These are phyloP conservation scores for Boletus rubescentipes DNA, from an alignment of 768 basidiomycete species.

Conservation along the genomic window DNA sequence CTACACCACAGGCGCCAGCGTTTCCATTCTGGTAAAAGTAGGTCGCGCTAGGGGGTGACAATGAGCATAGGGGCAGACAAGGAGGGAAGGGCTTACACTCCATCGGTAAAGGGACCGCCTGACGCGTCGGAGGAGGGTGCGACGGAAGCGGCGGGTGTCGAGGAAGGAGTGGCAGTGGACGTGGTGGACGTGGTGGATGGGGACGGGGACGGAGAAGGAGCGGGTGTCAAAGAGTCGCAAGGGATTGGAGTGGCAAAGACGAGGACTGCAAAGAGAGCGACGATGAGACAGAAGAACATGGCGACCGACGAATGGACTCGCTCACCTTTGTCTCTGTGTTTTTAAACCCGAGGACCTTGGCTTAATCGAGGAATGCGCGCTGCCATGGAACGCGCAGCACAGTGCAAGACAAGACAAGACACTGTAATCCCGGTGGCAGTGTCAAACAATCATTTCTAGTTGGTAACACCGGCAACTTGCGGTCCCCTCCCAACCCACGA, in stretches of 20 bases:
- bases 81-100: conserved; percentile 39
- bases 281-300: conserved; percentile 37
- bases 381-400: too few relatives aligned
- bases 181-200: not conserved
- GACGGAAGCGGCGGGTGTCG: not conserved
- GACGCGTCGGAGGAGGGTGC: conserved; percentile 15
- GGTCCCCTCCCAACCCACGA: not conserved
- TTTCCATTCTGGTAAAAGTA: conserved; percentile 70
- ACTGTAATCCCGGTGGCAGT: not conserved
- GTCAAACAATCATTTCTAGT: too few relatives aligned
- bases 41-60: conserved; percentile 46
- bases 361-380: too few relatives aligned
- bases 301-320: conserved; percentile 8
- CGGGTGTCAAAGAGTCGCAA: conserved; percentile 11
- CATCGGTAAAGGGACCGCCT: conserved; percentile 30
- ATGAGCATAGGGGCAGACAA: not conserved
- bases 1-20: conserved; percentile 76
- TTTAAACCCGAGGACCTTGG: too few relatives aligned
- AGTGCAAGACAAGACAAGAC: too few relatives aligned
- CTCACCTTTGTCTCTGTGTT: not conserved
- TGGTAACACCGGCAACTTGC: conserved; percentile 9
- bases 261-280: conserved; percentile 62
- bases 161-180: not conserved
- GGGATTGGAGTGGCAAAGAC: conserved; percentile 30
- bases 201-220: not conserved